Conservation (phyloP, 257 asterid genomes). For the Solanum pinnatisectum region DNA sequence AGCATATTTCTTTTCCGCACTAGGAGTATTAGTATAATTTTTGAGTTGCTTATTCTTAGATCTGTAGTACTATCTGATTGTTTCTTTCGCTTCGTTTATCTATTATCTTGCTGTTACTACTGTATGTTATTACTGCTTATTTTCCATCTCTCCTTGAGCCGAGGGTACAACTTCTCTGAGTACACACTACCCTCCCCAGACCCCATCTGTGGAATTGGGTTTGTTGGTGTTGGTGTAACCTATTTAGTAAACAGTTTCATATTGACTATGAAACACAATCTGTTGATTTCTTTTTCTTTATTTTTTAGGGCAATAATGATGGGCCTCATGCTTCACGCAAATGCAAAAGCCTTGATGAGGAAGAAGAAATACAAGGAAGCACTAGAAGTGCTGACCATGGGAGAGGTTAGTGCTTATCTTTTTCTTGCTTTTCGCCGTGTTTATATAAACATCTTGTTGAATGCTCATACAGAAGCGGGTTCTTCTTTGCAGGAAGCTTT, state of each 20-base stretch:
- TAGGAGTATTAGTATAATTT: not conserved
- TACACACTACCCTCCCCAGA: not conserved
- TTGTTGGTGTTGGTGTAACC: not conserved
- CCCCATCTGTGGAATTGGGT: not conserved
- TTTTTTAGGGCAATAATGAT: slow-evolving; percentile 79
- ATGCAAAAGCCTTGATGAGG: slow-evolving; percentile 63
- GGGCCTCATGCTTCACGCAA: slow-evolving; percentile 97
- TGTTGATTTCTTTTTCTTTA: not conserved
- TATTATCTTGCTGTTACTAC: not conserved
- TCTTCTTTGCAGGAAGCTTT: slow-evolving; percentile 72
- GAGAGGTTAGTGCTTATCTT: slow-evolving; percentile 46
- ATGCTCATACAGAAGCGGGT: not conserved
- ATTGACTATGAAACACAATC: not conserved
- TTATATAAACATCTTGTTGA: not conserved
- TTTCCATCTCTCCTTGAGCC: not conserved
- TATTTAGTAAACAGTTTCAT: not conserved
- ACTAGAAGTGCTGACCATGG: slow-evolving; percentile 85
- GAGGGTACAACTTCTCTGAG: not conserved
- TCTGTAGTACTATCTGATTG: not conserved
- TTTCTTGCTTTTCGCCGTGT: not conserved
- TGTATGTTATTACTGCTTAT: not conserved
- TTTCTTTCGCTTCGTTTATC: not conserved
- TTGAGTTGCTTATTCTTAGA: not conserved
- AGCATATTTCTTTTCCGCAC: not conserved
- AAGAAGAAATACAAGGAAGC: slow-evolving; percentile 65